Evolutionary conservation across 176 grass and related monocot genomes (phyloP), one percentile per base, ranked within the genome.

Genomic region (Bolboschoenus planiculmis): DNA sequence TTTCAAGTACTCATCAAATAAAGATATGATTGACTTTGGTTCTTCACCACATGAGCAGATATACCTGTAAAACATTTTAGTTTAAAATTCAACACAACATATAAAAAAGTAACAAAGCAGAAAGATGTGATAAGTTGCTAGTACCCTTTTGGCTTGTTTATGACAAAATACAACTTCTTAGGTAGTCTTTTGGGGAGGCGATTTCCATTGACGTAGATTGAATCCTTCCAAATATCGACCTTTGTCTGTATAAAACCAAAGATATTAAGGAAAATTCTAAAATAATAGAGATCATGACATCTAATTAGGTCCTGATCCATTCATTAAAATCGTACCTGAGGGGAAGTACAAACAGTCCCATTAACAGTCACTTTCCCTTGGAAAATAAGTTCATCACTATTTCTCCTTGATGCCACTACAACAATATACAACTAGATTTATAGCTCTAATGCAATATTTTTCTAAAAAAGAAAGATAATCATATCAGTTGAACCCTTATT

Each of bases 291-390:
- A 36, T 7, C 33, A 14, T 46, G 40, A 50, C 3, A 62, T 34
- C 2, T 36, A 51, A 35, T 80, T 85, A 24, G 27, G 9, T 76
- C 44, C 5, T 68, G 10, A 23, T 30, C 24, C 0, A 0, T 31
- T 44, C 44, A 51, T 51, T n/a, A n/a, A 56, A 73, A 66, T 29
- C 46, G 83, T 93, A 98, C 95, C 90, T 98, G 92, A 33, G 95
- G 95, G 34, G 90, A 73, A 81, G 85, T 95, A 83, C 95, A 98
- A 57, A 93, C 79, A 81, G 85, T 88, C 55, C 95, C 95, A 83
- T 98, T 95, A 87, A 98, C 92, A 68, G 95, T 91, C 24, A 98
- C 95, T 89, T 98, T 98, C 67, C 92, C 95, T 90, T 94, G 88
- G 85, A 98, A 98, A 55, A 98, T 93, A 57, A 98, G 83, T 81